Evolutionary conservation across 306 rosid species (phyloP).

Genomic region (Cucurbita ficifolia): DNA sequence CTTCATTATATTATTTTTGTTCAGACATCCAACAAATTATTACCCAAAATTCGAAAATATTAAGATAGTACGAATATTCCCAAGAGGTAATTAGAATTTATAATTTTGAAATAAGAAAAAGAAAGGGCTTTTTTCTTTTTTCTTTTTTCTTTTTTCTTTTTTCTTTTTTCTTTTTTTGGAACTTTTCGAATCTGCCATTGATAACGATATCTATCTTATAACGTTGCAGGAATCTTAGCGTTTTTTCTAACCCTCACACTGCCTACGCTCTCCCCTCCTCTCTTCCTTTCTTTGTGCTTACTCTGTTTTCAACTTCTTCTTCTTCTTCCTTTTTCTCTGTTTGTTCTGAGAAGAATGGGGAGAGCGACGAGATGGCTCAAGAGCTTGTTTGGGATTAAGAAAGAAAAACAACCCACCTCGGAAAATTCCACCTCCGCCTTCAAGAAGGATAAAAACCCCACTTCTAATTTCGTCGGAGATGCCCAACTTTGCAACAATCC

Average conservation of each 20-base stretch:
- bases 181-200: background rate
- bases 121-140: background rate
- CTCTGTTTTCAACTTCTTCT: background rate
- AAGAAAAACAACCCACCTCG: constrained; percentile 20
- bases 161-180: background rate
- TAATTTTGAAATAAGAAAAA: background rate
- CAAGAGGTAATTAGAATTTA: no score
- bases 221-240: background rate
- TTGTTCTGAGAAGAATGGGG: constrained; percentile 32
- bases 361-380: constrained; percentile 64
- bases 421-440: constrained; percentile 18
- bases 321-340: background rate
- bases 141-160: no score
- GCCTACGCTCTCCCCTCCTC: background rate
- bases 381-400: constrained; percentile 53
- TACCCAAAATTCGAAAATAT: no score
- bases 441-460: constrained; percentile 10
- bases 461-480: background rate
- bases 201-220: constrained; percentile 1
- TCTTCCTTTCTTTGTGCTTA: background rate
- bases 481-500: constrained; percentile 44
- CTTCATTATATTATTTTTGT: no score
- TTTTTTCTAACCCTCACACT: background rate
- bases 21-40: no score
- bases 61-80: no score